Conservation (phyloP, 2,329 filamentous ascomycete species). For the Aureobasidium pullulans region DNA sequence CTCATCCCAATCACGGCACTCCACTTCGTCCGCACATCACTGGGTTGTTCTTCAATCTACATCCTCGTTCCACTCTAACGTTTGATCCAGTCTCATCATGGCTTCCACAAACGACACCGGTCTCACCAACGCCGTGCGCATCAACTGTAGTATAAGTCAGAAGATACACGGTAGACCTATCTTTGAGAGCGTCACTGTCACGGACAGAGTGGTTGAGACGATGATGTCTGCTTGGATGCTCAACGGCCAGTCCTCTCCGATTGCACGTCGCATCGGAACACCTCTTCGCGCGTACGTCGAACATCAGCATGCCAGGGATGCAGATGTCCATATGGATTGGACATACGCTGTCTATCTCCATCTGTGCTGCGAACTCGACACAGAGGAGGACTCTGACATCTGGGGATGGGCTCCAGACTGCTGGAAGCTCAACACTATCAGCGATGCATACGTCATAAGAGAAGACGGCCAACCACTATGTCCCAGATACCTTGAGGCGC, state of each 20-base stretch:
- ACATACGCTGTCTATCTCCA: background rate
- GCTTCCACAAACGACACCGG: background rate
- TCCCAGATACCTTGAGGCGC: too few species aligned
- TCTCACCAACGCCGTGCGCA: background rate
- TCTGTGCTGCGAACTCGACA: background rate
- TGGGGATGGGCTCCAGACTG: background rate
- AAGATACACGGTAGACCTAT: background rate
- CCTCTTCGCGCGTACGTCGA: background rate
- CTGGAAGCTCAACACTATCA: background rate
- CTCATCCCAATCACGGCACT: too few species aligned
- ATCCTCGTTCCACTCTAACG: too few species aligned
- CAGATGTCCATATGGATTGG: background rate
- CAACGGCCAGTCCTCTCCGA: background rate
- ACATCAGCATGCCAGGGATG: background rate
- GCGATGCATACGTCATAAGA: too few species aligned
- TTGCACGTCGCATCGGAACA: background rate
- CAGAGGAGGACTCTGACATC: background rate
- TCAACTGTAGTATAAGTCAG: background rate
- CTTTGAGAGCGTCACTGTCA: background rate
- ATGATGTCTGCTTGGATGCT: background rate
- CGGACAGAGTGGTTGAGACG: background rate
- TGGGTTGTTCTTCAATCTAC: too few species aligned
- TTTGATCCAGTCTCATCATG: background rate
- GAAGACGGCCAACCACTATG: too few species aligned
- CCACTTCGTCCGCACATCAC: too few species aligned